These are phyloP conservation scores for Jasminum sambac DNA, from an alignment of 257 asterid genomes.

Conservation along the genomic window DNA sequence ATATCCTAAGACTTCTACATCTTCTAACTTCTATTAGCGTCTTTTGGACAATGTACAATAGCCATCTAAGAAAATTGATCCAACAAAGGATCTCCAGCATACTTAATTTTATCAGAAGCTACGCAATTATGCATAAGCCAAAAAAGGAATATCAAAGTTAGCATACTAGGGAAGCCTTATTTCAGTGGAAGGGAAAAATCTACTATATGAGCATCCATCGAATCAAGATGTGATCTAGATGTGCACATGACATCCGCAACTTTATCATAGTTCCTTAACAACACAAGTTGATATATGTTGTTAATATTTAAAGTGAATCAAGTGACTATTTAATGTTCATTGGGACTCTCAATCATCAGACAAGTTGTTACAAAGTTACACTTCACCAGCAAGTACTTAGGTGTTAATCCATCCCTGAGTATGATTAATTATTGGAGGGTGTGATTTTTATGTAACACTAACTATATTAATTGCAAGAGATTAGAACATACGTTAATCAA, in stretches of 20 bases:
- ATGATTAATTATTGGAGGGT: background rate
- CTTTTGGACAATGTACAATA: background rate
- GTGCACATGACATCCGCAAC: background rate
- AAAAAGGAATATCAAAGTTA: background rate
- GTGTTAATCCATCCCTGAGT: background rate
- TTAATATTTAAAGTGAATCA: background rate
- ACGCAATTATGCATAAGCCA: background rate
- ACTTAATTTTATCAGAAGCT: background rate
- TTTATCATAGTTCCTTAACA: background rate
- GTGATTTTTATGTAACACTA: background rate
- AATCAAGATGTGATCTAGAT: background rate
- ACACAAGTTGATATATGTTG: background rate
- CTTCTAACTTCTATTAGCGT: background rate
- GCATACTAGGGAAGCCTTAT: background rate
- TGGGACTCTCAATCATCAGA: background rate
- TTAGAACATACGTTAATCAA: background rate
- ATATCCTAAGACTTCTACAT: background rate
- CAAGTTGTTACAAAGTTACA: background rate
- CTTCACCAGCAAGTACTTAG: background rate
- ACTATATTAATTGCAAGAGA: slow-evolving; percentile 2
- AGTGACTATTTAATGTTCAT: background rate
- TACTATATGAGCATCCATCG: background rate
- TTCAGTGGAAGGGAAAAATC: background rate
- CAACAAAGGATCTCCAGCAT: background rate
- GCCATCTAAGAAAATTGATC: background rate